phyloP scores from a whole-genome alignment of 495 filamentous ascomycete genomes.

The Parathielavia appendiculata region DNA sequence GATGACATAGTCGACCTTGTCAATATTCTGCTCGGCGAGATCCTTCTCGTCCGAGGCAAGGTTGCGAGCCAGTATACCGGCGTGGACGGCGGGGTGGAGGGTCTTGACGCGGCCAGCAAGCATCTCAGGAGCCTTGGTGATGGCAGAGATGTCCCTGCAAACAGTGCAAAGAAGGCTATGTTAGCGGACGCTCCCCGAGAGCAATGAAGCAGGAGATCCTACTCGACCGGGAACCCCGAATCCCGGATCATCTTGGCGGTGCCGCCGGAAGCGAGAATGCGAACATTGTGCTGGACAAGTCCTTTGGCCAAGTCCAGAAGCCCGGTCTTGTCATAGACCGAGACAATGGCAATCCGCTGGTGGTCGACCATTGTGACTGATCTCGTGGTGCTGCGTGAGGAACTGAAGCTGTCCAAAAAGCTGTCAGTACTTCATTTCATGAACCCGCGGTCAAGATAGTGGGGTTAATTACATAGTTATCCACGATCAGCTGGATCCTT shows the following conservation, averaged over 20 bases:
- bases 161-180: background rate
- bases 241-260: constrained; percentile 93
- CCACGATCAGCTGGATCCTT: background rate
- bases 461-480: background rate
- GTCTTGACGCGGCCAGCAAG: constrained; percentile 95
- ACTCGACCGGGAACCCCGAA: constrained; percentile 90
- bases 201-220: constrained; percentile 28
- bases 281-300: constrained; percentile 81
- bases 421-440: constrained; percentile 4
- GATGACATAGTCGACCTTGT: constrained; percentile 96
- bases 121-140: constrained; percentile 98
- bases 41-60: constrained; percentile 93
- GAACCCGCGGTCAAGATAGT: background rate
- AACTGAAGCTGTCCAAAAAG: constrained; percentile 2
- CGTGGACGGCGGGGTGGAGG: constrained; percentile 90
- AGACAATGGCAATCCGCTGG: constrained; percentile 74
- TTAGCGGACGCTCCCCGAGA: constrained; percentile 2
- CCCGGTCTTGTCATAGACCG: constrained; percentile 98
- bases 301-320: constrained; percentile 94
- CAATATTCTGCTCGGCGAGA: constrained; percentile 91
- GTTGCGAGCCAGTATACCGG: constrained; percentile 85
- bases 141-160: constrained; percentile 84
- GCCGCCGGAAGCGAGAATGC: constrained; percentile 88
- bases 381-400: constrained; percentile 10
- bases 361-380: constrained; percentile 33